Evolutionary conservation across 352 stramenopile genomes (phyloP), one percentile per base, ranked within the genome.

Genomic region (Thraustotheca clavata): DNA sequence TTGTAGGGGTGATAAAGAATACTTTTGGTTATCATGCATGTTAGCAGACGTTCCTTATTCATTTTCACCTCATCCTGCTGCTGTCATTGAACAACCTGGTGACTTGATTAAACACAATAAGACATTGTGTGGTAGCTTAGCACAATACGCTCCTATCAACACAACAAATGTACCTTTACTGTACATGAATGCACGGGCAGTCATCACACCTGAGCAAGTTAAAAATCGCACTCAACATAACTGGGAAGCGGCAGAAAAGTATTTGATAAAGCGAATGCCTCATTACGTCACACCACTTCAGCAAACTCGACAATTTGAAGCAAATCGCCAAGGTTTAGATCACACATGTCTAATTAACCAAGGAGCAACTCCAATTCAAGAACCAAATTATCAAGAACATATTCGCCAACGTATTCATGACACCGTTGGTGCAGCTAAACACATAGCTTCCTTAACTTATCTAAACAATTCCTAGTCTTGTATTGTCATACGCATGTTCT

Each of bases 11-110:
- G 74, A 80, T 48, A 80, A 80, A 33, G 74, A 80, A 33, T 5
- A 70, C 1, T 80, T 82, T 67, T 84, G 76, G 76, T 68, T 84
- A 0, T 67, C 76, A 3, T 84, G 70, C 31, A 73, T 79, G 43
- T 27, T 84, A n/a, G 74, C 72, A 5, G 69, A 82, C 11, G 63
- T 73, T 33, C 59, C 73, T n/a, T 82, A 84, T 47, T 75, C 74
- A 49, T 84, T 84, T 41, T 82, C 76, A 16, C 73, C 74, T 7
- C 76, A 71, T 69, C 69, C 66, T 0, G 62, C 70, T 6, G 71
- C 18, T 12, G 52, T 61, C 31, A 38, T 61, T 20, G 71, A 63
- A 3, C 46, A 62, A 1, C 75, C 71, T n/a, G 65, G 69, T 38
- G 73, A 79, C 59, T 73, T 79, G 59, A n/a, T 38, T 5, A 61